Conservation (phyloP, 2,329 filamentous ascomycete genomes). For the Trichoderma sp. region DNA sequence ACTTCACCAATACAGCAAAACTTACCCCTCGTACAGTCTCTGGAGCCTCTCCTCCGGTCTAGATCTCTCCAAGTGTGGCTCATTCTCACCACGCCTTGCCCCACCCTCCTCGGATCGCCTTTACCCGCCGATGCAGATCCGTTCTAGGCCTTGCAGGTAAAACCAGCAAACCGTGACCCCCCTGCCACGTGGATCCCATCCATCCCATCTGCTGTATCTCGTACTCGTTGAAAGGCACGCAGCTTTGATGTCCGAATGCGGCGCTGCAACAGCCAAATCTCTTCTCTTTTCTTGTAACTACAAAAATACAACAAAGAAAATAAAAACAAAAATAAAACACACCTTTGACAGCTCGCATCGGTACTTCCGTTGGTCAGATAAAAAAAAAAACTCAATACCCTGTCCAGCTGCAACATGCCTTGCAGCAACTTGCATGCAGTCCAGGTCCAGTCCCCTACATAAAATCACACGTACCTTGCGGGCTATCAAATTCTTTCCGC, state of each 20-base stretch:
- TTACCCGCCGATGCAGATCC: constrained; percentile 26
- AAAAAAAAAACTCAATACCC: background rate
- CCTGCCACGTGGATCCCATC: constrained; percentile 2
- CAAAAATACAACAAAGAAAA: too few relatives aligned
- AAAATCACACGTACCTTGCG: background rate
- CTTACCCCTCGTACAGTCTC: too few relatives aligned
- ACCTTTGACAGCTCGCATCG: background rate
- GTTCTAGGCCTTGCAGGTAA: constrained; percentile 14
- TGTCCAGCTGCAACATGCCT: constrained; percentile 12
- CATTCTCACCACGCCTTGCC: constrained; percentile 1
- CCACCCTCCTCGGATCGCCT: constrained; percentile 24
- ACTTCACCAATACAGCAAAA: too few relatives aligned
- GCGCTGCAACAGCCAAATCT: background rate
- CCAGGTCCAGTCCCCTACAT: background rate
- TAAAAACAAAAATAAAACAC: background rate
- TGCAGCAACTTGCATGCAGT: background rate
- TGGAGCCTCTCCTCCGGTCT: constrained; percentile 13
- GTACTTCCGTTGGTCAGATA: constrained; percentile 1
- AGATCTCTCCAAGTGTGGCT: background rate
- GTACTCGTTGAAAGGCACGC: too few relatives aligned
- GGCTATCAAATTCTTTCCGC: background rate
- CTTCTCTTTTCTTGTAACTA: background rate
- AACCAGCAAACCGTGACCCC: background rate
- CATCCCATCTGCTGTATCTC: too few relatives aligned
- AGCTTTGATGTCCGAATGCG: background rate